Base-by-base conservation (phyloP, 257 asterid genomes). In the Jacaranda mimosifolia region DNA sequence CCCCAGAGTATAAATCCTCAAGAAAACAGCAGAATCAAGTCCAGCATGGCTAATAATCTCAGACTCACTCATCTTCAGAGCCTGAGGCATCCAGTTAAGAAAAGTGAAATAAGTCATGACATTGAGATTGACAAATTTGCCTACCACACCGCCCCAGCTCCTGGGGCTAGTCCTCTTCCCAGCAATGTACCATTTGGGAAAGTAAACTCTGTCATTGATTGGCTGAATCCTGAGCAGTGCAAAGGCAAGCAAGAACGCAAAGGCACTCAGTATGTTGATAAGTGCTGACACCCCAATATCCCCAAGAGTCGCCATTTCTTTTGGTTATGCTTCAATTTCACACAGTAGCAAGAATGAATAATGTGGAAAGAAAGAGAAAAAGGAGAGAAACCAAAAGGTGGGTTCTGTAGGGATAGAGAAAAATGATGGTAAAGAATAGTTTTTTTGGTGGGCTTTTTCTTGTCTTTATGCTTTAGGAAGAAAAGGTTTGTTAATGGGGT, bases 71-170 rank as follows among this genome's bases (percentile, higher is more conserved):
- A 93, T 96, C 92, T 87, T 85, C 85, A 93, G 53, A 73, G 99
- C 98, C 79, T 91, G 95, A 74, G 99, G 98, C 97, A 96, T 96
- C 99, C 99, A 96, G 72, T 91, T 96, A 6, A 96, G 92, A 55
- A 96, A 96, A 76, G 98, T 91, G 71, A 93, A 84, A 68, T 96
- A 96, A 84, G 97, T 93, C 85, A 51, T 81, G 77, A 89, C 77
- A 85, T 96, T 76, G 45, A 93, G 91, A 84, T 92, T 91, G 76
- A 93, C 96, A 75, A 88, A 87, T 77, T 84, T 93, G 14, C 95
- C 96, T 67, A 93, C 95, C 55, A 89, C 91, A 40, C 94, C 90
- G 4, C 96, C 94, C 86, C 84, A 85, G 36, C 80, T 56, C 82
- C 87, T 82, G 3, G 97, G 96, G 72, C 86, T 83, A 4, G 84